Percentiles rank a stretch among this genome's conserved stretches.
Evolutionary conservation across 2,329 filamentous ascomycete species (phyloP).

Genomic region (Botrytis paeoniae): DNA sequence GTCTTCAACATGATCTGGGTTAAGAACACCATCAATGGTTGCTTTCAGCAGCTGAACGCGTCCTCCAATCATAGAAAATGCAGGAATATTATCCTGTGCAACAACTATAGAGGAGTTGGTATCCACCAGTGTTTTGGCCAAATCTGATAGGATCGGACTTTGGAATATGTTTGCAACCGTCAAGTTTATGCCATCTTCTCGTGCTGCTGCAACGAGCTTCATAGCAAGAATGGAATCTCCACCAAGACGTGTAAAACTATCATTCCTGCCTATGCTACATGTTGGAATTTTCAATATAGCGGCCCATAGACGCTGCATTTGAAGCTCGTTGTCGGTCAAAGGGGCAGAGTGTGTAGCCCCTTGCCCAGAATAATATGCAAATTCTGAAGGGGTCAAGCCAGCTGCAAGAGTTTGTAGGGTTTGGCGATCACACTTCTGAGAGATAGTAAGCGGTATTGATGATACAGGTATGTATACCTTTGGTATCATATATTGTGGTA

Average conservation of each 20-base stretch:
- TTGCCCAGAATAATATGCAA: constrained; percentile 11
- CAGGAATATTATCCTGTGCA: neutral
- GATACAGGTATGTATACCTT: constrained; percentile 36
- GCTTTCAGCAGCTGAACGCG: constrained; percentile 29
- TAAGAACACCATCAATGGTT: neutral
- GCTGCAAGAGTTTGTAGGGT: constrained; percentile 29
- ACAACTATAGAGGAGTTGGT: constrained; percentile 27
- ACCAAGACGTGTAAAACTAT: constrained; percentile 42
- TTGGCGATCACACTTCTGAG: constrained; percentile 40
- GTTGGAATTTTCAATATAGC: constrained; percentile 18
- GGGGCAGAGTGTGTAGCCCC: neutral
- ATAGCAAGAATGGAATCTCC: constrained; percentile 40
- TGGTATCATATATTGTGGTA: constrained; percentile 39
- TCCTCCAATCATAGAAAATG: constrained; percentile 28
- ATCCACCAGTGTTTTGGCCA: constrained; percentile 33
- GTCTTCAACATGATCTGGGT: constrained; percentile 35
- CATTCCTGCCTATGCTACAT: constrained; percentile 27
- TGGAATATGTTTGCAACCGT: constrained; percentile 45
- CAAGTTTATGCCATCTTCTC: constrained; percentile 36
- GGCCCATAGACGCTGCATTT: constrained; percentile 22
- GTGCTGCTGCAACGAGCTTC: constrained; percentile 44
- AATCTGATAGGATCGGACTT: constrained; percentile 42
- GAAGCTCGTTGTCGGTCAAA: constrained; percentile 17
- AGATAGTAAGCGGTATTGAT: constrained; percentile 35
- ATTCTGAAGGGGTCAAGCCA: neutral